A percentile compares a stretch with the other conserved stretches of the same genome.
These are phyloP conservation scores for Ustilago lituana DNA, from an alignment of 1,284 basidiomycete genomes.

Conservation along the genomic window DNA sequence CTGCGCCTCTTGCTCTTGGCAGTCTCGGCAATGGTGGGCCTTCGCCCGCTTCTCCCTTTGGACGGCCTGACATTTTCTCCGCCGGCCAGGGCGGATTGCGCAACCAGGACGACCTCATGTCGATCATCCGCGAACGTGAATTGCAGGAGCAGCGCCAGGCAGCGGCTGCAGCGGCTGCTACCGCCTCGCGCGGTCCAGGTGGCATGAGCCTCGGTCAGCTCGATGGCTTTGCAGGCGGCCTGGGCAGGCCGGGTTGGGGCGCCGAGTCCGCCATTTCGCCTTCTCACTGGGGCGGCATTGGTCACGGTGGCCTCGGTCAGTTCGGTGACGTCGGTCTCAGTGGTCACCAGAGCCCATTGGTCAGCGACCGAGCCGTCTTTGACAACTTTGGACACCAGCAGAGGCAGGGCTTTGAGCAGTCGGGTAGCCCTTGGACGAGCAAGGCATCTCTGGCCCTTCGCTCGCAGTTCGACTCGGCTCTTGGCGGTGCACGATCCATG, in stretches of 20 bases:
- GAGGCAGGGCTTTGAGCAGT: slow-evolving; percentile 26
- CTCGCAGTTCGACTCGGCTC: slow-evolving; percentile 37
- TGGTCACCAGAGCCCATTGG: slow-evolving; percentile 35
- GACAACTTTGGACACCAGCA: slow-evolving; percentile 35
- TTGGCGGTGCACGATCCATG: slow-evolving; percentile 19
- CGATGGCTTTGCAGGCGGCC: slow-evolving; percentile 30
- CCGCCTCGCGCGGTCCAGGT: slow-evolving; percentile 32
- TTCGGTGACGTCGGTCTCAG: slow-evolving; percentile 36
- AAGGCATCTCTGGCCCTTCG: slow-evolving; percentile 34
- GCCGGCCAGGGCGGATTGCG: slow-evolving; percentile 30
- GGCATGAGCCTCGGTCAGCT: slow-evolving; percentile 39
- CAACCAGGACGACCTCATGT: slow-evolving; percentile 51
- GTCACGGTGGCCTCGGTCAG: slow-evolving; percentile 33
- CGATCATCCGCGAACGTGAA: slow-evolving; percentile 51
- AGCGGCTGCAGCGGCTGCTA: slow-evolving; percentile 37
- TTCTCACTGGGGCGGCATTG: slow-evolving; percentile 37
- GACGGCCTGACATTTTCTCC: slow-evolving; percentile 23
- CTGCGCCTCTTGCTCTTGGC: slow-evolving; percentile 25
- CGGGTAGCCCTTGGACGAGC: slow-evolving; percentile 40
- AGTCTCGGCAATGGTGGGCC: slow-evolving; percentile 24
- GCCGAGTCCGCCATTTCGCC: slow-evolving; percentile 31
- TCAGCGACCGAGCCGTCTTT: slow-evolving; percentile 32
- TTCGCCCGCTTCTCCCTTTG: slow-evolving; percentile 45
- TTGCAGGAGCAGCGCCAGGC: slow-evolving; percentile 52
- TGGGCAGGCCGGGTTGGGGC: slow-evolving; percentile 34